These are phyloP conservation scores for Wickerhamomyces canadensis DNA, from an alignment of 805 yeast species.

Conservation along the genomic window DNA sequence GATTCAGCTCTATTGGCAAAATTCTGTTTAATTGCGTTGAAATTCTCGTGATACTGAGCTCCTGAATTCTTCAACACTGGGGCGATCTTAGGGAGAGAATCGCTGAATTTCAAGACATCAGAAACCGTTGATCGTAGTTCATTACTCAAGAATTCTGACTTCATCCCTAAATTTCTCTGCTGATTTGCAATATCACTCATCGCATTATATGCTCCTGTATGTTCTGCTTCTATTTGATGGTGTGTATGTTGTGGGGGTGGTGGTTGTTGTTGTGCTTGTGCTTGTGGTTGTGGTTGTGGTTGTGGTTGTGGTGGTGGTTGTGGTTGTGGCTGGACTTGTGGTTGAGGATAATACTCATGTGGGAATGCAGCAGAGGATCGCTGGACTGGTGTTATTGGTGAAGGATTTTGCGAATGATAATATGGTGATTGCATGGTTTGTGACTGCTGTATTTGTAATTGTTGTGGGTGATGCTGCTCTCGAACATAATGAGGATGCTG, in stretches of 20 bases:
- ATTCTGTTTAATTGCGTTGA: constrained; percentile 14
- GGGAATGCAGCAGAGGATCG: not conserved
- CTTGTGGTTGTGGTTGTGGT: constrained; percentile 10
- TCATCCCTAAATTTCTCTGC: constrained; percentile 10
- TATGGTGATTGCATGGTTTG: constrained; percentile 1
- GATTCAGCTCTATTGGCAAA: constrained; percentile 17
- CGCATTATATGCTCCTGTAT: constrained; percentile 6
- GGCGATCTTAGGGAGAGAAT: constrained; percentile 20
- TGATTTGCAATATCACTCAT: constrained; percentile 13
- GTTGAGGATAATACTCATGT: not conserved
- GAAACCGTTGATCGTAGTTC: constrained; percentile 16
- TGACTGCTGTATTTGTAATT: constrained; percentile 6
- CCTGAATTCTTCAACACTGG: constrained; percentile 14
- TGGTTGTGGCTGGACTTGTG: constrained; percentile 1
- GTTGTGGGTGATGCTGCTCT: constrained; percentile 4
- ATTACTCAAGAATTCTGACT: constrained; percentile 16
- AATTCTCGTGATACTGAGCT: constrained; percentile 9
- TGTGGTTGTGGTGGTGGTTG: constrained; percentile 5
- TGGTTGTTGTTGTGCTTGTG: constrained; percentile 9
- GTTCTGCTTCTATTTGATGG: not conserved
- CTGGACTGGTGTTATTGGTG: not conserved
- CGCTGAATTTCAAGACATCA: constrained; percentile 21
- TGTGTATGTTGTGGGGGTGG: constrained; percentile 2
- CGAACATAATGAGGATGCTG: constrained; percentile 9
- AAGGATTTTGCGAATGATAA: constrained; percentile 1